Evolutionary conservation across 2,329 filamentous ascomycete species (phyloP).

Genomic region (Emydomyces testavorans): DNA sequence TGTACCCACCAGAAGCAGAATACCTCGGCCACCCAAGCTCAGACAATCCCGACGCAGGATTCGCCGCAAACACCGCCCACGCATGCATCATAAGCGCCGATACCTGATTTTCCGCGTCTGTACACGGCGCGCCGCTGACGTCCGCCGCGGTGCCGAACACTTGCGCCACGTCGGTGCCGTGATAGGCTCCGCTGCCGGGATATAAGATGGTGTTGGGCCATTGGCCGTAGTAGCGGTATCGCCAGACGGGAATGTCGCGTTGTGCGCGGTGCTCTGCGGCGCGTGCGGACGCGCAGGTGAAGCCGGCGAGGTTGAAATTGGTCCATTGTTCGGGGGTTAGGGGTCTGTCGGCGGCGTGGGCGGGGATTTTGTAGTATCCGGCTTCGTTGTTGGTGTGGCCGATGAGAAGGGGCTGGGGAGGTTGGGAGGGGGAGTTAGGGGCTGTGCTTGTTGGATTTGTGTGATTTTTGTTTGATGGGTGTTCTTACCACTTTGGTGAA

Average conservation of each 20-base stretch:
- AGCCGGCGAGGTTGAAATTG: conserved; percentile 16
- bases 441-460: too few species aligned
- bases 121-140: conserved; percentile 42
- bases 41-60: conserved; percentile 23
- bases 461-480: too few species aligned
- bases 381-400: conserved; percentile 19
- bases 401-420: conserved; percentile 17
- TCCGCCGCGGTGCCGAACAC: conserved; percentile 24
- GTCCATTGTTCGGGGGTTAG: conserved; percentile 17
- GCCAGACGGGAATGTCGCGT: conserved; percentile 20
- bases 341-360: conserved; percentile 13
- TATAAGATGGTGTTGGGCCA: conserved; percentile 21
- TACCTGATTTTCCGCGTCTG: conserved; percentile 44
- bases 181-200: conserved; percentile 19
- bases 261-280: conserved; percentile 15
- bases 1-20: not conserved
- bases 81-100: conserved; percentile 21
- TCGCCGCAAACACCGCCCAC: conserved; percentile 26
- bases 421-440: too few species aligned
- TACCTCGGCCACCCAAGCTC: conserved; percentile 13
- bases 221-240: conserved; percentile 22
- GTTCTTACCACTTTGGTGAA: conserved; percentile 30
- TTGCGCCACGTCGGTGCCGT: conserved; percentile 22
- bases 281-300: conserved; percentile 21
- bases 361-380: conserved; percentile 19